phyloP scores from a whole-genome alignment of 176 grass and related monocot genomes.

The Poa annua region DNA sequence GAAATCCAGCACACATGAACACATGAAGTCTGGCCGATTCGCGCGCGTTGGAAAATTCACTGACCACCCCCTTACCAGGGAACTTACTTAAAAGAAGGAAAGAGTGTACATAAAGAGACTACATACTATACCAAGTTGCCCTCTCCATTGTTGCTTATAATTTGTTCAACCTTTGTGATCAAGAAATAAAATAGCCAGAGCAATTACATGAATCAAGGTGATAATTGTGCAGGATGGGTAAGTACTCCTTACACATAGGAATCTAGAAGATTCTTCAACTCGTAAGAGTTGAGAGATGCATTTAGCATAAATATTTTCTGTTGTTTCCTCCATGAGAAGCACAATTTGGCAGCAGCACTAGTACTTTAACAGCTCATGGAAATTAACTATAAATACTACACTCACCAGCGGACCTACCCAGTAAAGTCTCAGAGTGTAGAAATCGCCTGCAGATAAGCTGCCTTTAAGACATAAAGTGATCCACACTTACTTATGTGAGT shows the following conservation, averaged over 20 bases:
- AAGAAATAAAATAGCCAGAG: slow-evolving; percentile 39
- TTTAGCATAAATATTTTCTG: slow-evolving; percentile 9
- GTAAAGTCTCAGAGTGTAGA: slow-evolving; percentile 22
- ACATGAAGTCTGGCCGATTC: slow-evolving; percentile 59
- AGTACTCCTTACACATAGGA: slow-evolving; percentile 35
- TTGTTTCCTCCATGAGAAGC: slow-evolving; percentile 34
- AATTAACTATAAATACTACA: slow-evolving; percentile 36
- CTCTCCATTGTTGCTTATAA: slow-evolving; percentile 35
- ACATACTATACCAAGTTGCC: slow-evolving; percentile 43
- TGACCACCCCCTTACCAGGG: slow-evolving; percentile 78
- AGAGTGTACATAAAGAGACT: not conserved
- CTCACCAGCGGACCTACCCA: slow-evolving; percentile 46
- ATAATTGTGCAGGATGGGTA: slow-evolving; percentile 13
- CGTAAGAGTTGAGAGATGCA: slow-evolving; percentile 30
- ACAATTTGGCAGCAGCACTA: slow-evolving; percentile 28
- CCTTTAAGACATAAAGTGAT: slow-evolving; percentile 20
- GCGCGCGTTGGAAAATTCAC: slow-evolving; percentile 43
- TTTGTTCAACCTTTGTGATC: slow-evolving; percentile 42
- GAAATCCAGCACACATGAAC: slow-evolving; percentile 58
- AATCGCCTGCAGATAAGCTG: slow-evolving; percentile 48
- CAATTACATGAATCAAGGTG: slow-evolving; percentile 40
- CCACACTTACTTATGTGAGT: slow-evolving; percentile 27
- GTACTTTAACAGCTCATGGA: slow-evolving; percentile 24
- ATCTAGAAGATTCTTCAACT: slow-evolving; percentile 21
- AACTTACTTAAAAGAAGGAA: slow-evolving; percentile 41